Conservation (phyloP, 768 basidiomycete species). For the Boletus bicolor region DNA sequence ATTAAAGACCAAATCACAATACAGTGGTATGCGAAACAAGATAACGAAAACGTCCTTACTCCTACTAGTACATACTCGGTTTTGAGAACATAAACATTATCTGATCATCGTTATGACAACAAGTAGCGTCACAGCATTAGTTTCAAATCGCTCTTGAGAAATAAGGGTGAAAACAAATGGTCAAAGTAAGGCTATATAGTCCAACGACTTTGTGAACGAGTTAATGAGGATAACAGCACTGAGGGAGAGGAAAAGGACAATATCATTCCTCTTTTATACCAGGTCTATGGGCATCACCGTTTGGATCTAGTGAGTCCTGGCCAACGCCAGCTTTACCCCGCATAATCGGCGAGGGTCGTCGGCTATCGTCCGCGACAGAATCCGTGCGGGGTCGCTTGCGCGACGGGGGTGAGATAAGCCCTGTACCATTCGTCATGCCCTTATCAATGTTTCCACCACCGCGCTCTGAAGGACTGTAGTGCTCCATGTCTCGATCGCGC, state of each 20-base stretch:
- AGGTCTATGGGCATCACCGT: conserved; percentile 13
- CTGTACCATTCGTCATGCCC: conserved; percentile 14
- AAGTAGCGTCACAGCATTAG: conserved; percentile 8
- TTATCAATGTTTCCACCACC: conserved; percentile 20
- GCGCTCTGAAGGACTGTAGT: conserved; percentile 31
- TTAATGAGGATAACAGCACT: not conserved
- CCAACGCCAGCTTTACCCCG: conserved; percentile 15
- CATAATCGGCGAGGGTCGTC: conserved; percentile 20
- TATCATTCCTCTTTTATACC: conserved; percentile 30
- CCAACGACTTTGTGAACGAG: not conserved
- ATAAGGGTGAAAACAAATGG: not conserved
- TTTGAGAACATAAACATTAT: conserved; percentile 7
- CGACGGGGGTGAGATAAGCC: conserved; percentile 20
- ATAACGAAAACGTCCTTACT: conserved; percentile 7
- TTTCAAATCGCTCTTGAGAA: not conserved
- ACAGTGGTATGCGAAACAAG: not conserved
- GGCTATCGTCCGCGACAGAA: conserved; percentile 18
- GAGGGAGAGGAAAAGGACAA: not conserved
- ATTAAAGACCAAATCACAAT: not conserved
- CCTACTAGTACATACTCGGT: conserved; percentile 8
- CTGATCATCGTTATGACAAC: not conserved
- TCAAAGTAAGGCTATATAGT: not conserved
- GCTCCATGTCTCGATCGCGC: conserved; percentile 29
- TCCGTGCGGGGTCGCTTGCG: conserved; percentile 30
- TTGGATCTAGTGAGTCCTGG: conserved; percentile 17